Base-by-base conservation (phyloP, 345 rosid species). In the Hibiscus mutabilis region DNA sequence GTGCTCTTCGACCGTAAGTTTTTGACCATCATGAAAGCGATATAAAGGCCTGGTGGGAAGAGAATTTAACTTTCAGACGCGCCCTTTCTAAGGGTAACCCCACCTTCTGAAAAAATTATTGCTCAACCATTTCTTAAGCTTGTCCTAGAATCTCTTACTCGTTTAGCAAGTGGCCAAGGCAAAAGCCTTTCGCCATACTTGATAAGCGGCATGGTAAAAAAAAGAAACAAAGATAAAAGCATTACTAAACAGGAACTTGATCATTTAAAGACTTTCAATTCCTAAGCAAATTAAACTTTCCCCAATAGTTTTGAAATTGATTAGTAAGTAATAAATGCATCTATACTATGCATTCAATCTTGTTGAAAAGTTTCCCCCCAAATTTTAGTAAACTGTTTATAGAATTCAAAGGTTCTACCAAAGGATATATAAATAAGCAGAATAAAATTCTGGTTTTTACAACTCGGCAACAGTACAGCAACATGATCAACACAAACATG, bases 21-120 rank as follows among this genome's bases (percentile, higher is more conserved):
- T 89, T 79, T 95, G 98, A 70, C 98, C 99, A 68, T 90, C 89
- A 29, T 83, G 83, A 70, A 95, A 87, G 12, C 98, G 90, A 67
- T 92, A 95, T 27, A 95, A 88, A 59, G 92, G 72, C 71, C 94
- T 86, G 0, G 94, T 89, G 2, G 98, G 83, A 47, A 89, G 77
- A 57, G 99, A 72, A 95, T 81, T 22, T 87, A 81, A 25, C 77
- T 85, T 80, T 95, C 99, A 2, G 94, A 79, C 13, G 83, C 98
- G 69, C 99, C 98, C 80, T 78, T 84, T 22, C 86, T 75, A 16
- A 95, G 82, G 1, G 99, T 92, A 27, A 84, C 84, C 18, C 31
- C 72, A 37, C 87, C 91, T 82, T 95, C 98, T 0, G 94, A n/a
- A n/a, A 96, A 89, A 89, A 77, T 89, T 88, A 15, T 72, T 19